Evolutionary conservation across 2,329 filamentous ascomycete species (phyloP), one percentile per base, ranked within the genome.

Genomic region (Paracoccidioides lutzii): DNA sequence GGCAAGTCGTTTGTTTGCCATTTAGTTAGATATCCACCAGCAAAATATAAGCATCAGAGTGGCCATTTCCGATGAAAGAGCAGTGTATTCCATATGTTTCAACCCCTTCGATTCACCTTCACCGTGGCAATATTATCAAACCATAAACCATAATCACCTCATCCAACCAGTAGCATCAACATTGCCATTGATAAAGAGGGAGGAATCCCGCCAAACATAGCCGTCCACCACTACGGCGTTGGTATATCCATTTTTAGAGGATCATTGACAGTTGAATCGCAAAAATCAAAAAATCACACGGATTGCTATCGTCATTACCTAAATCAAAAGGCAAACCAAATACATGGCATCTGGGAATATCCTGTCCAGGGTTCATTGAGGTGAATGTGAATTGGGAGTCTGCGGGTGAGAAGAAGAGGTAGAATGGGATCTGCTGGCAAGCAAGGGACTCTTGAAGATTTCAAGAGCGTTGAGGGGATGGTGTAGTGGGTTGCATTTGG

Each of bases 281-380:
- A 6, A 10, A 37, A 7, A 37, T 37, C 35, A 37, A 37, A 6
- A 6, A 6, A 6, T 7, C 35, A 10, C 15, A 22, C 6, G 15
- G 28, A 3, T 3, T 10, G 9, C 8, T 5, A 44, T 3, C 42
- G 8, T 28, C 28, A 12, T 44, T 12, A 5, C 42, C 15, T 22
- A 44, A 22, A 28, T 38, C 60, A 66, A 52, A 52, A 42, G 28
- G 12, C 37, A 52, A 6, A 6, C 30, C 50, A 42, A 41, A 41
- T 41, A 15, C 32, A 52, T 42, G 35, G 50, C 50, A 28, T 42
- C 37, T 3, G 50, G 50, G 35, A 52, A 52, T 30, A 52, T 52
- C 50, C 41, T 33, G 35, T 52, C 50, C 22, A 52, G 50, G n/a
- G 22, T 44, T 22, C 50, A 52, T 52, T 52, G 50, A 52, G 50